phyloP scores from a whole-genome alignment of 1,284 basidiomycete species.

The Austroboletus novae-zelandiae region DNA sequence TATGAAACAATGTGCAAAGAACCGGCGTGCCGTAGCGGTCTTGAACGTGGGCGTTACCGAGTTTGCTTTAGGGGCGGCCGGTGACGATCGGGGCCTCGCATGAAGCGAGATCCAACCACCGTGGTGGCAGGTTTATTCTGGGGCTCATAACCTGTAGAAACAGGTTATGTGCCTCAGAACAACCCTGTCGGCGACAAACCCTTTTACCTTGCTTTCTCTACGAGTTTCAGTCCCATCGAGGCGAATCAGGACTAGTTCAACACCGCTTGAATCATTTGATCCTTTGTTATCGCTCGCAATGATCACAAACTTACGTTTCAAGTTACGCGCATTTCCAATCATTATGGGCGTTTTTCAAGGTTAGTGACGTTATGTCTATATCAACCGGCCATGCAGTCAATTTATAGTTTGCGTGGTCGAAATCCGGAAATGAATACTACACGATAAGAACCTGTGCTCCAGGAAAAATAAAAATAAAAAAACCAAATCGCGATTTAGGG shows the following conservation, averaged over 20 bases:
- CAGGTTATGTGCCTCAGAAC: conserved; percentile 19
- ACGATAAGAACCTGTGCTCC: conserved; percentile 7
- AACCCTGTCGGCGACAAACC: conserved; percentile 9
- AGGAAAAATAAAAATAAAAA: conserved; percentile 7
- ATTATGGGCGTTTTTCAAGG: neutral
- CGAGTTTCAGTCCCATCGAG: neutral
- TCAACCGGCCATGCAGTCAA: conserved; percentile 6
- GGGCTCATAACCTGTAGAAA: conserved; percentile 29
- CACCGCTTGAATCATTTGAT: neutral
- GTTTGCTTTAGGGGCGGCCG: neutral
- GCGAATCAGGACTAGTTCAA: neutral
- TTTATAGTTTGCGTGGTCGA: conserved; percentile 10
- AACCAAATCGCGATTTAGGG: conserved; percentile 6
- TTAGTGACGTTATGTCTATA: conserved; percentile 9
- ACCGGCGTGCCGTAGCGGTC: conserved; percentile 5
- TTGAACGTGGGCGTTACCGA: neutral
- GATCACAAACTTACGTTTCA: neutral
- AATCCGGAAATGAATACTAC: conserved; percentile 25
- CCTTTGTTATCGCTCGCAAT: neutral
- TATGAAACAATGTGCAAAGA: neutral
- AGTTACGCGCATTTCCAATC: neutral
- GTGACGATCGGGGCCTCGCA: neutral
- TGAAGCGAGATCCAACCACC: conserved; percentile 9
- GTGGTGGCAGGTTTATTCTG: conserved; percentile 19
- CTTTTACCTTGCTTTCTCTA: conserved; percentile 5